A percentile compares a stretch with the other conserved stretches of the same genome.
Conservation (phyloP, 345 rosid species). For the Toxicodendron radicans region DNA sequence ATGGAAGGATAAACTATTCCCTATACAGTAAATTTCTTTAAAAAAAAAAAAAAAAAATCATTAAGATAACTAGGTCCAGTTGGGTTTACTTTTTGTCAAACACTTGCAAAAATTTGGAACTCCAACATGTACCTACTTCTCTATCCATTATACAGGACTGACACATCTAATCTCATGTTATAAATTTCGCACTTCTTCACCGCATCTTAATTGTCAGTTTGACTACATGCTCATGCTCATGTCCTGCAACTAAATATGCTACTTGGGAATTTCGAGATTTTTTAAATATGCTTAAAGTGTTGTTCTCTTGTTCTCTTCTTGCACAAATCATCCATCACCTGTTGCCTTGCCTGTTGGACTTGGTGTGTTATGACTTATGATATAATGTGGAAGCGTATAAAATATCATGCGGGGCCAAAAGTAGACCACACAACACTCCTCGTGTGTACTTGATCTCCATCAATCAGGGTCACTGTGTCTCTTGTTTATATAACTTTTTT, state of each 20-base stretch:
- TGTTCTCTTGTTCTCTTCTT: not conserved
- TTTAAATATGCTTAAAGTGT: not conserved
- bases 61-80: not conserved
- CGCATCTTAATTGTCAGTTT: not conserved
- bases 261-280: not conserved
- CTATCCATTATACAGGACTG: conserved; percentile 11
- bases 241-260: not conserved
- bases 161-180: not conserved
- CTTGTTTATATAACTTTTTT: conserved; percentile 22
- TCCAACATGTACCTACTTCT: conserved; percentile 13
- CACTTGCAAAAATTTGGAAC: conserved; percentile 17
- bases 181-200: too few species aligned
- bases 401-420: conserved; percentile 38
- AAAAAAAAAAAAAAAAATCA: not conserved
- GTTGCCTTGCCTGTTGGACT: not conserved
- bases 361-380: not conserved
- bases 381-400: conserved; percentile 21
- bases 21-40: conserved; percentile 6
- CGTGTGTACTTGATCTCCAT: conserved; percentile 31
- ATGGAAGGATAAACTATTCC: conserved; percentile 24
- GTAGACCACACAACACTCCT: conserved; percentile 27
- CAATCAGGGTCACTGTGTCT: conserved; percentile 30
- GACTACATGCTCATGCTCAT: not conserved
- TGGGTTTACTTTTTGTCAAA: conserved; percentile 28
- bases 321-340: not conserved